Conservation (phyloP, 2,329 filamentous ascomycete genomes). For the Paradendryphiella salina region DNA sequence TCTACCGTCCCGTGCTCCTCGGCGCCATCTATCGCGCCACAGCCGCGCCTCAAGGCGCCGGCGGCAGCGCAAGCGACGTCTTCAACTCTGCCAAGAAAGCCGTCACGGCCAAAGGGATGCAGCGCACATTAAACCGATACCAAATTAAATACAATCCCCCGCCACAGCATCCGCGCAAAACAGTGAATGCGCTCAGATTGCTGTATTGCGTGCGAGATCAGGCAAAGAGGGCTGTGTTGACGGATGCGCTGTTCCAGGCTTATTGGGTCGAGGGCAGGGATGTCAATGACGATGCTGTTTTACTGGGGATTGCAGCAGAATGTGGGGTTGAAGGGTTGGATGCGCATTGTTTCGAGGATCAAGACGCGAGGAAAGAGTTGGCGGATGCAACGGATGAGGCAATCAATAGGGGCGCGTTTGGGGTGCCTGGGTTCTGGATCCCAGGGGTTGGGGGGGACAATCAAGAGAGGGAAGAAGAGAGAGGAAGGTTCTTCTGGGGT, state of each 20-base stretch:
- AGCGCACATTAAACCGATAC: slow-evolving; percentile 37
- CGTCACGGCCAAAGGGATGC: slow-evolving; percentile 34
- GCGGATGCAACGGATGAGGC: slow-evolving; percentile 34
- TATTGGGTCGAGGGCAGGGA: slow-evolving; percentile 43
- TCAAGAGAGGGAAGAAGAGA: slow-evolving; percentile 11
- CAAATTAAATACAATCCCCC: slow-evolving; percentile 38
- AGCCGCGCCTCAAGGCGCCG: slow-evolving; percentile 43
- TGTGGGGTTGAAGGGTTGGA: slow-evolving; percentile 27
- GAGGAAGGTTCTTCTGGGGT: slow-evolving; percentile 41
- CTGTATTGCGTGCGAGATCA: slow-evolving; percentile 29
- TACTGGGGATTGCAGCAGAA: slow-evolving; percentile 32
- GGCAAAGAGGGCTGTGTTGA: slow-evolving; percentile 25
- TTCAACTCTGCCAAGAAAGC: slow-evolving; percentile 43
- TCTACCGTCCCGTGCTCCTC: slow-evolving; percentile 39
- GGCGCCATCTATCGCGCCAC: slow-evolving; percentile 45
- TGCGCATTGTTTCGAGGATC: slow-evolving; percentile 21
- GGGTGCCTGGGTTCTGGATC: slow-evolving; percentile 44
- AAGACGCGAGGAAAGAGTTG: slow-evolving; percentile 27
- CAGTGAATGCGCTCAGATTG: slow-evolving; percentile 39
- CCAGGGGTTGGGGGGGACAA: slow-evolving; percentile 24
- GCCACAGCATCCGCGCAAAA: slow-evolving; percentile 39
- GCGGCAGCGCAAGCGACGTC: slow-evolving; percentile 42
- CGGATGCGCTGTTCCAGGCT: slow-evolving; percentile 33
- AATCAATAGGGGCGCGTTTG: slow-evolving; percentile 41
- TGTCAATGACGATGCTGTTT: slow-evolving; percentile 24